Conservation (phyloP, 2,329 filamentous ascomycete species). For the Colletotrichum musae region DNA sequence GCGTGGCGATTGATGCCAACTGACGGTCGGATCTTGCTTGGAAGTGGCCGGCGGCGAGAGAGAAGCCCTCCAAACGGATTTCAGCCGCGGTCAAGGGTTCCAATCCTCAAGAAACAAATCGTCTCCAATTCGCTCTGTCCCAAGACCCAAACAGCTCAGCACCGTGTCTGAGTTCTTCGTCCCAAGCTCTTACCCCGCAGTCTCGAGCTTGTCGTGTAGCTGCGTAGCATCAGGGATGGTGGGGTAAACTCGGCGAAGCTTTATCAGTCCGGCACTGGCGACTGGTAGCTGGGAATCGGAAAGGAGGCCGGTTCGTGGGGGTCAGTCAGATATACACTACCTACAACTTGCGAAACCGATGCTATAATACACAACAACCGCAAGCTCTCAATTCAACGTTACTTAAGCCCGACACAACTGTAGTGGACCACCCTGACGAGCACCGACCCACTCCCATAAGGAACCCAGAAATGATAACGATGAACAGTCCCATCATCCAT, state of each 20-base stretch:
- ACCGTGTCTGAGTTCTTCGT: too few species aligned
- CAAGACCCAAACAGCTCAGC: too few species aligned
- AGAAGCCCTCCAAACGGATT: too few species aligned
- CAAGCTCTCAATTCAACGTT: conserved; percentile 11
- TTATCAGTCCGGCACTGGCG: conserved; percentile 11
- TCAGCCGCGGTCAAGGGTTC: too few species aligned
- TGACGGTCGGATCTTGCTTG: background rate
- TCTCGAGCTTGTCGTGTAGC: background rate
- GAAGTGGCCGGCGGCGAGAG: background rate
- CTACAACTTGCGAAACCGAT: background rate
- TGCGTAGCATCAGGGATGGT: background rate
- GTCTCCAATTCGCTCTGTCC: too few species aligned
- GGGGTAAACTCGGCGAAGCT: conserved; percentile 1
- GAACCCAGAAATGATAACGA: background rate
- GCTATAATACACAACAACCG: background rate
- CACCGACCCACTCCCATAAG: background rate
- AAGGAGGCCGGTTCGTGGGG: conserved; percentile 16
- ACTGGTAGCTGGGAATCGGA: background rate
- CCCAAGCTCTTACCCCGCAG: too few species aligned
- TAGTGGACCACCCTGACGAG: background rate
- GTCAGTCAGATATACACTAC: background rate
- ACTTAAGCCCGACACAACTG: background rate
- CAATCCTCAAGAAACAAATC: too few species aligned
- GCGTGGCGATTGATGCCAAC: background rate
- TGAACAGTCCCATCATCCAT: background rate